Percentiles rank a stretch among this genome's conserved stretches.
Conservation (phyloP, 306 rosid genomes). For the Rosa lucieae region DNA sequence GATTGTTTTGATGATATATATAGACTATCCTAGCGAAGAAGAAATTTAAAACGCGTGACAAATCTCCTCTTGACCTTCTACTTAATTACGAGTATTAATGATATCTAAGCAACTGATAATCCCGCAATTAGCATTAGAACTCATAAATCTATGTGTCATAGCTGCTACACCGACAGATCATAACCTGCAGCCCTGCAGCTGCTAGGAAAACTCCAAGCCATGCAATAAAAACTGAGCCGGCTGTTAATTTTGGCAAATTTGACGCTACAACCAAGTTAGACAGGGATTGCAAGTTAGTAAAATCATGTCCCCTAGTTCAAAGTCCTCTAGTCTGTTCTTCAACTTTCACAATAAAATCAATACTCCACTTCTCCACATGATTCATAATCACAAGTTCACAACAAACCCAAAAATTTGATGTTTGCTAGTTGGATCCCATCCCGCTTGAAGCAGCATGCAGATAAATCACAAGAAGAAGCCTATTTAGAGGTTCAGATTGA, state of each 20-base stretch:
- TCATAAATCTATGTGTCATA: slow-evolving; percentile 23
- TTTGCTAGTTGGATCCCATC: not conserved
- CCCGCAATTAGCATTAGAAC: not conserved
- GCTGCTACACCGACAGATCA: slow-evolving; percentile 90
- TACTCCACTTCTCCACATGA: not conserved
- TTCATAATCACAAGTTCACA: not conserved
- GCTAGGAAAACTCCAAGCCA: slow-evolving; percentile 91
- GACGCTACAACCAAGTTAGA: slow-evolving; percentile 46
- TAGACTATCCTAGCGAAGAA: not conserved
- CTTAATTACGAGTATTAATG: not conserved
- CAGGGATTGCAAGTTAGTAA: slow-evolving; percentile 19
- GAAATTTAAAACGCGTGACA: not conserved
- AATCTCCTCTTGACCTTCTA: too few species aligned
- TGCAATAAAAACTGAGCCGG: slow-evolving; percentile 76
- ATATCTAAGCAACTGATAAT: not conserved
- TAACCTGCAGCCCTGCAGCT: slow-evolving; percentile 54
- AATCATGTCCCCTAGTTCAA: not conserved
- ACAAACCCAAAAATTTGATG: not conserved
- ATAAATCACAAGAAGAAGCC: slow-evolving; percentile 17
- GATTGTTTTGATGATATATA: not conserved
- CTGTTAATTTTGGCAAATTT: slow-evolving; percentile 72
- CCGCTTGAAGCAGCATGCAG: not conserved
- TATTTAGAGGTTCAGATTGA: not conserved
- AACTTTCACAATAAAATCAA: not conserved
- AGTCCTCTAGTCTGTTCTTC: too few species aligned